phyloP scores from a whole-genome alignment of 2,329 filamentous ascomycete genomes.

The Beauveria pseudobassiana region DNA sequence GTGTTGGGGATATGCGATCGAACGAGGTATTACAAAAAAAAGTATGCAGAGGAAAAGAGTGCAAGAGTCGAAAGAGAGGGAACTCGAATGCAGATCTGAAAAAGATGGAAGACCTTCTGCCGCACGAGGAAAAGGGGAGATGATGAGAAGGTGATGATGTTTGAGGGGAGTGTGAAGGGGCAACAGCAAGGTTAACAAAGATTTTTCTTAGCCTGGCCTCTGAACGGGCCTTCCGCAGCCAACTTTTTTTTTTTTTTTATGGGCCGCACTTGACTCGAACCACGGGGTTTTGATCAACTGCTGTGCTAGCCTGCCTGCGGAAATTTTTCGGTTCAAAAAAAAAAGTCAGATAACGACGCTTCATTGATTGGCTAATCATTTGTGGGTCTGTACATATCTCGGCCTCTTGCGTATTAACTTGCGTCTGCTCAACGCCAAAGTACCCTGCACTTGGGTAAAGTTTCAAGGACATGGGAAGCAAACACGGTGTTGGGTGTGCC shows the following conservation, averaged over 20 bases:
- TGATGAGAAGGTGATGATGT: conserved; percentile 6
- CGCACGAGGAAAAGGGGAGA: neutral
- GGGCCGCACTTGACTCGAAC: conserved; percentile 8
- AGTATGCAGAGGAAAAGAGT: conserved; percentile 1
- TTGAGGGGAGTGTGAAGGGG: conserved; percentile 7
- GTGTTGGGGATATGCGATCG: neutral
- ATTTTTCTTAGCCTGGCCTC: conserved; percentile 16
- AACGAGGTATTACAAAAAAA: neutral
- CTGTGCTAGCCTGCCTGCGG: neutral
- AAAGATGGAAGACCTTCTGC: conserved; percentile 3
- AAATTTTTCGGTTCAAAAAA: neutral
- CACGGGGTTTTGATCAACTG: neutral
- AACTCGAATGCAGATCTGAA: neutral
- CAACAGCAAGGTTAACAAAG: conserved; percentile 11
- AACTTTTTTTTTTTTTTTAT: conserved; percentile 15
- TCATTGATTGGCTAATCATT: neutral
- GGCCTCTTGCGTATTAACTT: neutral
- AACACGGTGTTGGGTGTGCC: neutral
- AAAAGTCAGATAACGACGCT: neutral
- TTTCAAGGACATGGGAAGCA: neutral
- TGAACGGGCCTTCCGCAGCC: conserved; percentile 13
- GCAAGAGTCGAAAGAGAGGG: neutral
- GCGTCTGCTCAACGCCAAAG: neutral
- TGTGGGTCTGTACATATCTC: neutral
- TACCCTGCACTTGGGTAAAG: neutral